Evolutionary conservation across 192 early-diverging fungal genomes (phyloP).

Genomic region (Podila clonocystis): DNA sequence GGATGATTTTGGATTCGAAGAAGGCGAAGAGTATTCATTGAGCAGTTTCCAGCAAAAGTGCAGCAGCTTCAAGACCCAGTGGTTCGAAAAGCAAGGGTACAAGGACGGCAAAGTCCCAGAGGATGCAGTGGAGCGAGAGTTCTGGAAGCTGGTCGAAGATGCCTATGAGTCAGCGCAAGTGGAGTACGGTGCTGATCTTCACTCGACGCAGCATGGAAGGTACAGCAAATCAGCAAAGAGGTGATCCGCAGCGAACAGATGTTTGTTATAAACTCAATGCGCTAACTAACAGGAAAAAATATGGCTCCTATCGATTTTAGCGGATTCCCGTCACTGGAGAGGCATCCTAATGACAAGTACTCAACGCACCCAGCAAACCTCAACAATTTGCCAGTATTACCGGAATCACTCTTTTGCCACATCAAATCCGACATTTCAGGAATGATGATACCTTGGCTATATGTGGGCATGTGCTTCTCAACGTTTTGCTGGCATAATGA

Average conservation of each 20-base stretch:
- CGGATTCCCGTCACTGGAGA: constrained; percentile 83
- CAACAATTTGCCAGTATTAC: constrained; percentile 86
- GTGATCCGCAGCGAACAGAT: background rate
- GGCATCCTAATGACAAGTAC: constrained; percentile 74
- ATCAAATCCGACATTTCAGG: constrained; percentile 94
- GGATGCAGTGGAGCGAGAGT: constrained; percentile 87
- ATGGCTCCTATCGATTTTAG: constrained; percentile 42
- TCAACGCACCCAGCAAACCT: constrained; percentile 87
- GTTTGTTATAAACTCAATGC: no score
- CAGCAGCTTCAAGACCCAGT: constrained; percentile 78
- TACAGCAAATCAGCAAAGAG: constrained; percentile 11
- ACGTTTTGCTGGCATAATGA: constrained; percentile 99
- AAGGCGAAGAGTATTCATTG: constrained; percentile 83
- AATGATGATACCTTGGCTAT: constrained; percentile 98
- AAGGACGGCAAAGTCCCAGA: constrained; percentile 66
- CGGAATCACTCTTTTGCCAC: constrained; percentile 84
- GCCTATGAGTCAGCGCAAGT: constrained; percentile 90
- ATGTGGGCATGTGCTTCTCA: constrained; percentile 95
- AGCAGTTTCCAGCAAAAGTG: constrained; percentile 80
- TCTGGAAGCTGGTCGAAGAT: constrained; percentile 91
- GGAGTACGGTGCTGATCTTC: constrained; percentile 96
- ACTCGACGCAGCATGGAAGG: constrained; percentile 92
- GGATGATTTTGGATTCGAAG: constrained; percentile 93
- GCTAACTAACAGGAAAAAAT: no score
- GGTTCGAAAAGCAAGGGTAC: constrained; percentile 56